Evolutionary conservation across 192 early-diverging fungal species (phyloP).

Genomic region (Coemansia sp.): DNA sequence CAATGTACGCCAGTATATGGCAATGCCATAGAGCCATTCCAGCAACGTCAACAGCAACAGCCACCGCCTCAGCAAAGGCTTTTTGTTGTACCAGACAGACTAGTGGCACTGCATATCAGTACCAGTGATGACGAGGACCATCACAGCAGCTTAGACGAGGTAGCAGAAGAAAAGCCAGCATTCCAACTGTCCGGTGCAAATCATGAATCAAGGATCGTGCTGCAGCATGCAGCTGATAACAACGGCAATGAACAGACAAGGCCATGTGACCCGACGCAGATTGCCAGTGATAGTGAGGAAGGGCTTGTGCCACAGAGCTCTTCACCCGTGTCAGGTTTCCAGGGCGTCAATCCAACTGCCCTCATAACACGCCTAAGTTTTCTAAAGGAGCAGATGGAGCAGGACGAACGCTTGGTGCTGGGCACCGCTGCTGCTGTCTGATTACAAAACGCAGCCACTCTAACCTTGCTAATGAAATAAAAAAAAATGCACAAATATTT

Average conservation of each 20-base stretch:
- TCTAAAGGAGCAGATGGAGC: conserved; percentile 49
- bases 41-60: not conserved
- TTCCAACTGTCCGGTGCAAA: not conserved
- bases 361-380: conserved; percentile 45
- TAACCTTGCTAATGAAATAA: not conserved
- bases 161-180: not conserved
- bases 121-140: conserved; percentile 5
- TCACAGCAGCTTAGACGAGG: not conserved
- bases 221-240: not conserved
- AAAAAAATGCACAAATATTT: too few species aligned
- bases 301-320: conserved; percentile 3
- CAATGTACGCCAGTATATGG: conserved; percentile 18
- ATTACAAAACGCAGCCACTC: not conserved
- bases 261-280: conserved; percentile 3
- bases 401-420: conserved; percentile 35
- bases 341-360: conserved; percentile 45
- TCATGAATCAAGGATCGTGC: not conserved
- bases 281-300: not conserved
- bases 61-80: conserved; percentile 20
- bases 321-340: conserved; percentile 16
- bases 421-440: not conserved
- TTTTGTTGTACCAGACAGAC: conserved; percentile 36
- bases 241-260: not conserved
- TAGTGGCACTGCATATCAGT: conserved; percentile 26
- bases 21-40: not conserved